These are phyloP conservation scores for Piper longum DNA, from an alignment of 164 flowering plant species.

Conservation along the genomic window DNA sequence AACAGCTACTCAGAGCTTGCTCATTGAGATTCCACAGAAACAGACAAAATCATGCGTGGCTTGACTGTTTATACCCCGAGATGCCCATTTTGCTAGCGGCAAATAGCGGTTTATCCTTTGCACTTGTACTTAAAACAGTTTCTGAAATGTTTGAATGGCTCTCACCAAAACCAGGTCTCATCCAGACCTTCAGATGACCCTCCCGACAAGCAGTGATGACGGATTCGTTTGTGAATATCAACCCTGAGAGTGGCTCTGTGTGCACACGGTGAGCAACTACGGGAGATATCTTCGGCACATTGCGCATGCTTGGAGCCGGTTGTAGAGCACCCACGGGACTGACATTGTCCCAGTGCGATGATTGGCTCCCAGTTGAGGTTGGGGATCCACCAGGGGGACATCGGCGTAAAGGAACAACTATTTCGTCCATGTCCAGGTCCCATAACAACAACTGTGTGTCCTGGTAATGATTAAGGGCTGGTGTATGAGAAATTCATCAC, in stretches of 20 bases:
- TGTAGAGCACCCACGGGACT: constrained; percentile 69
- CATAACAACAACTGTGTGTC: constrained; percentile 88
- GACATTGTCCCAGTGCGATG: constrained; percentile 74
- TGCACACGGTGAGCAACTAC: constrained; percentile 83
- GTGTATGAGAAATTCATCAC: background rate
- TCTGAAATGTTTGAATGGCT: constrained; percentile 43
- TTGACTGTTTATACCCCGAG: constrained; percentile 37
- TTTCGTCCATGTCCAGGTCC: constrained; percentile 93
- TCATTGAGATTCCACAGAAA: background rate
- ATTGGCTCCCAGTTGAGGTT: constrained; percentile 76
- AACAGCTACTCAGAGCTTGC: constrained; percentile 1
- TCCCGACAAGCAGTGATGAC: constrained; percentile 79
- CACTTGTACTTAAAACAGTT: constrained; percentile 24
- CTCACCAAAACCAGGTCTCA: constrained; percentile 61
- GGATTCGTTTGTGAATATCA: constrained; percentile 75
- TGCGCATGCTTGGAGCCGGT: constrained; percentile 88
- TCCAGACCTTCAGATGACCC: constrained; percentile 88
- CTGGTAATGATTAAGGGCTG: constrained; percentile 19
- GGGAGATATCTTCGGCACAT: constrained; percentile 91
- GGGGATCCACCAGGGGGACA: constrained; percentile 86
- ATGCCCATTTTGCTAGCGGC: constrained; percentile 24
- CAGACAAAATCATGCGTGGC: constrained; percentile 2
- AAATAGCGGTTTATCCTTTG: constrained; percentile 38
- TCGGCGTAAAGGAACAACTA: constrained; percentile 85
- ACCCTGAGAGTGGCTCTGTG: constrained; percentile 82